Evolutionary conservation across 2,329 filamentous ascomycete genomes (phyloP).

Genomic region (Aspergillus sp.): DNA sequence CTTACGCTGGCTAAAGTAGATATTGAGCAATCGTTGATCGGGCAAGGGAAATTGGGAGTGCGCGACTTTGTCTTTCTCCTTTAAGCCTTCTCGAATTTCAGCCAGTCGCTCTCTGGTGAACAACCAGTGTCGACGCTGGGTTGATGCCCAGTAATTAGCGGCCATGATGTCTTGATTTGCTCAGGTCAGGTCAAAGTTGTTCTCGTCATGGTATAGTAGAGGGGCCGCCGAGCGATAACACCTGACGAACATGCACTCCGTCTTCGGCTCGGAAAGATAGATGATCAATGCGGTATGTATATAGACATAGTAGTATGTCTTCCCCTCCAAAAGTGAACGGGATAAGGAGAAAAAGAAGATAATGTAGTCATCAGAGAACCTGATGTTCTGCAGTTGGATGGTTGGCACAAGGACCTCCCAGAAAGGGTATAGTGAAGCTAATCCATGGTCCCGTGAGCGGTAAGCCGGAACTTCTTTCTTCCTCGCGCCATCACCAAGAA

Average conservation of each 20-base stretch:
- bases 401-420: constrained; percentile 16
- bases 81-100: constrained; percentile 74
- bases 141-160: constrained; percentile 95
- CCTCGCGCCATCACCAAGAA: constrained; percentile 36
- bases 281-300: not conserved
- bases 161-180: constrained; percentile 65
- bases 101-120: constrained; percentile 82
- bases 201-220: constrained; percentile 14
- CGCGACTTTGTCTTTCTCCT: constrained; percentile 73
- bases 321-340: not conserved
- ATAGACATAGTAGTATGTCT: not conserved
- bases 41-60: constrained; percentile 82
- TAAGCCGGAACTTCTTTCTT: constrained; percentile 28
- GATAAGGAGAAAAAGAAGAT: not conserved
- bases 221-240: not conserved
- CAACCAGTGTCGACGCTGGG: constrained; percentile 87
- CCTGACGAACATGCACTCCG: not conserved
- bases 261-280: not conserved
- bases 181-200: constrained; percentile 10
- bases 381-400: not conserved
- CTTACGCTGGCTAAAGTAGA: constrained; percentile 90
- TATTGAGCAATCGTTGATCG: constrained; percentile 78
- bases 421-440: constrained; percentile 39
- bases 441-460: constrained; percentile 35
- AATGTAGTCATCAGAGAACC: not conserved